These are phyloP conservation scores for Raffaelea arxii DNA, from an alignment of 2,329 filamentous ascomycete genomes.

Conservation along the genomic window DNA sequence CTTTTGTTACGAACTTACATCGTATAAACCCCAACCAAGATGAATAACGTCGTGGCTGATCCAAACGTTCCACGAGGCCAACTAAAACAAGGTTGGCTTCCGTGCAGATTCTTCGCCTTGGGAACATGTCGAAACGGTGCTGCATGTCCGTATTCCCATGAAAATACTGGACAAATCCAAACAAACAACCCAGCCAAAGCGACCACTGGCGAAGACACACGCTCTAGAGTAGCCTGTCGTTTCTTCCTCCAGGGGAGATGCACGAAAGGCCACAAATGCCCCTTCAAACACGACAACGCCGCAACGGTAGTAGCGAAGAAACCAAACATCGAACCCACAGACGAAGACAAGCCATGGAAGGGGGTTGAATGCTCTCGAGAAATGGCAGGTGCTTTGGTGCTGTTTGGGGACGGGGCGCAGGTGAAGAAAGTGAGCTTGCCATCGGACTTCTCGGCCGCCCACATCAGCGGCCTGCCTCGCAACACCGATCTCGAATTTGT, in stretches of 20 bases:
- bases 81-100: too few species aligned
- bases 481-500: conserved; percentile 14
- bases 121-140: too few species aligned
- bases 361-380: conserved; percentile 9
- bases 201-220: too few species aligned
- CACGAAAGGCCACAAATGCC: neutral
- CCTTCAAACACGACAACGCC: neutral
- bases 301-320: too few species aligned
- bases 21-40: too few species aligned
- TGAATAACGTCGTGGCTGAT: too few species aligned
- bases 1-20: too few species aligned
- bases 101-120: too few species aligned
- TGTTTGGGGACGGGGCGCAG: conserved; percentile 22
- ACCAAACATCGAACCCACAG: neutral
- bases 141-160: too few species aligned
- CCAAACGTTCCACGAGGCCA: too few species aligned
- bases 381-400: conserved; percentile 18
- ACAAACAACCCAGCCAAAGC: too few species aligned
- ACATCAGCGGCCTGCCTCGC: conserved; percentile 19
- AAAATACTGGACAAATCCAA: too few species aligned
- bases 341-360: neutral
- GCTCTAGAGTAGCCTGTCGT: neutral
- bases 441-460: conserved; percentile 27
- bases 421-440: conserved; percentile 19
- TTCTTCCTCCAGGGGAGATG: neutral